Percentiles rank a stretch among this genome's conserved stretches.
Evolutionary conservation across 257 asterid species (phyloP).

Genomic region (Handroanthus guayacan): DNA sequence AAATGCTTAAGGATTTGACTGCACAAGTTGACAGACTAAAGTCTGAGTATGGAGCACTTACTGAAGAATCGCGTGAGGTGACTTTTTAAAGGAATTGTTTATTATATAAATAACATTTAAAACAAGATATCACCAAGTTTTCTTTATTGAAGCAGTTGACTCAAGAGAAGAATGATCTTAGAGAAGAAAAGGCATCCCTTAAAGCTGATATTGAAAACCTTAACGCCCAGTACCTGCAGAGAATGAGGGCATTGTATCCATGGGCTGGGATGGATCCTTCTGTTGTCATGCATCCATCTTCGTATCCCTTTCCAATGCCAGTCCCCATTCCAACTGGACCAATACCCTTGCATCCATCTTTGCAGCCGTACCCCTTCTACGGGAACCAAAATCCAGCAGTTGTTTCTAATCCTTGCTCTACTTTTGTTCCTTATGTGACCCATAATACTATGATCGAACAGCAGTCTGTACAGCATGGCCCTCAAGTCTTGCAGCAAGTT

Average conservation of each 20-base stretch:
- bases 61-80: slow-evolving; percentile 97
- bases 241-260: slow-evolving; percentile 86
- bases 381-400: slow-evolving; percentile 81
- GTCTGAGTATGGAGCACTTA: slow-evolving; percentile 77
- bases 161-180: slow-evolving; percentile 78
- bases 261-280: slow-evolving; percentile 97
- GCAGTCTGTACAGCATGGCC: slow-evolving; percentile 62
- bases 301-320: slow-evolving; percentile 88
- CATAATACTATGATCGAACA: slow-evolving; percentile 77
- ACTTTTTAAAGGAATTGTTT: neutral
- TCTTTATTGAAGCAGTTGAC: slow-evolving; percentile 56
- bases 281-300: slow-evolving; percentile 89
- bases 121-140: slow-evolving; percentile 34
- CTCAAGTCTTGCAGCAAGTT: slow-evolving; percentile 70
- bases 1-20: slow-evolving; percentile 87
- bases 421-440: slow-evolving; percentile 79
- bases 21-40: slow-evolving; percentile 82
- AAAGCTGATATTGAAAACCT: slow-evolving; percentile 79
- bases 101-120: slow-evolving; percentile 24
- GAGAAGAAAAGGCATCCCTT: slow-evolving; percentile 73
- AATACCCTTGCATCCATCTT: slow-evolving; percentile 86
- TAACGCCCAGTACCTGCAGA: slow-evolving; percentile 76
- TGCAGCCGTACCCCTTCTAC: slow-evolving; percentile 86
- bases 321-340: slow-evolving; percentile 88
- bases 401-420: slow-evolving; percentile 75